phyloP scores from a whole-genome alignment of 306 rosid species.

The Pyrus communis region DNA sequence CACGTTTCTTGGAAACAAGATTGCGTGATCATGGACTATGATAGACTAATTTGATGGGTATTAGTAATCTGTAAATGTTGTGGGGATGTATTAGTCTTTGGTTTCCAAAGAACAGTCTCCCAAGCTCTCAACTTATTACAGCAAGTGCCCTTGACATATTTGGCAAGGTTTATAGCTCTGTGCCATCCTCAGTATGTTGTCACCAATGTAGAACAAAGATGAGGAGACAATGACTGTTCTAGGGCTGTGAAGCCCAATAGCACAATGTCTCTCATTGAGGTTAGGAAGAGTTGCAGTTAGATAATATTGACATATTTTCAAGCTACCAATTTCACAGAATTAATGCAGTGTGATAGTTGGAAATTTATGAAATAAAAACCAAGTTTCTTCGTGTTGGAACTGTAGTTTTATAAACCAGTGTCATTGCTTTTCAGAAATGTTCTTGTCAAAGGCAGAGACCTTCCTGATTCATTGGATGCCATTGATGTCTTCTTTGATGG shows the following conservation, averaged over 20 bases:
- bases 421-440: conserved; percentile 56
- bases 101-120: not conserved
- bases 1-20: not conserved
- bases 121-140: not conserved
- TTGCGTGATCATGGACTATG: not conserved
- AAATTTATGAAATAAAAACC: not conserved
- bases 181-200: not conserved
- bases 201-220: not conserved
- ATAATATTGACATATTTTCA: not conserved
- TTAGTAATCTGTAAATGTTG: not conserved
- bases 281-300: not conserved
- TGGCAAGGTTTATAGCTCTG: not conserved
- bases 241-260: not conserved
- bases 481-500: conserved; percentile 83
- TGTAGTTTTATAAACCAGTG: not conserved
- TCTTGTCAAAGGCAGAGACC: conserved; percentile 96
- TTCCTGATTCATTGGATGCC: conserved; percentile 72
- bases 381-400: not conserved
- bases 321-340: not conserved
- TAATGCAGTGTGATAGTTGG: not conserved
- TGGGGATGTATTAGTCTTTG: not conserved
- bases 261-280: not conserved
- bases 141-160: not conserved
- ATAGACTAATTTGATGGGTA: not conserved
- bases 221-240: not conserved